Percentiles rank a stretch among this genome's conserved stretches.
Evolutionary conservation across 2,329 filamentous ascomycete genomes (phyloP).

Genomic region (Pseudopyrenochaeta lycopersici): DNA sequence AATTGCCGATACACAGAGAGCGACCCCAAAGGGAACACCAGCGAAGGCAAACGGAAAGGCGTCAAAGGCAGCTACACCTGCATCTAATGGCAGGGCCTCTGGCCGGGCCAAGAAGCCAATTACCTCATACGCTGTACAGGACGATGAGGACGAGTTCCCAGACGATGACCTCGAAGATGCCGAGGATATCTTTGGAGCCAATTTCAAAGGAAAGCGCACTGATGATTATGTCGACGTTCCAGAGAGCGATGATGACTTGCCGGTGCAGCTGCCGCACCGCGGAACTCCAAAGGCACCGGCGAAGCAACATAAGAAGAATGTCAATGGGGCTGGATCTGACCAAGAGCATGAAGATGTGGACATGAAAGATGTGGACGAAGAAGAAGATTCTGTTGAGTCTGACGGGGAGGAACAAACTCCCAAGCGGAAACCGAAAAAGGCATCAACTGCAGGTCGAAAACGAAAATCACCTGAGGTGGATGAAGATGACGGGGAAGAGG

Average conservation of each 20-base stretch:
- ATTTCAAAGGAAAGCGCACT: constrained; percentile 71
- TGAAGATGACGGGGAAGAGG: constrained; percentile 63
- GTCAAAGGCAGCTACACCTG: constrained; percentile 44
- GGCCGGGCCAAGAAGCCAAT: constrained; percentile 54
- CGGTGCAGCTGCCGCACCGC: constrained; percentile 42
- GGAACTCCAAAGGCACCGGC: constrained; percentile 46
- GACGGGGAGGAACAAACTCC: constrained; percentile 54
- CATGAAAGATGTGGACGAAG: constrained; percentile 61
- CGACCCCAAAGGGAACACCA: constrained; percentile 49
- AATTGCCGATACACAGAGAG: constrained; percentile 36
- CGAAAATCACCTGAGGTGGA: constrained; percentile 65
- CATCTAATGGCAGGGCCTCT: constrained; percentile 48
- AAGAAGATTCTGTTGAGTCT: constrained; percentile 56
- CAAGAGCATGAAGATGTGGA: constrained; percentile 59
- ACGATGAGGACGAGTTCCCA: constrained; percentile 65
- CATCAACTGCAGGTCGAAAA: constrained; percentile 55
- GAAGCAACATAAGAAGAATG: constrained; percentile 59
- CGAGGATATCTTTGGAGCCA: constrained; percentile 86
- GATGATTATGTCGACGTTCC: constrained; percentile 72
- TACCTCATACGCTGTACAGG: constrained; percentile 62
- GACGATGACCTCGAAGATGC: constrained; percentile 63
- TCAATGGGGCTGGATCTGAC: constrained; percentile 53
- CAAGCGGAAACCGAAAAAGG: constrained; percentile 51
- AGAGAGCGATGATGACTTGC: constrained; percentile 41
- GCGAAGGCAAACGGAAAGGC: constrained; percentile 42